These are phyloP conservation scores for Nymphaea thermarum DNA, from an alignment of 164 flowering plant species.

Conservation along the genomic window DNA sequence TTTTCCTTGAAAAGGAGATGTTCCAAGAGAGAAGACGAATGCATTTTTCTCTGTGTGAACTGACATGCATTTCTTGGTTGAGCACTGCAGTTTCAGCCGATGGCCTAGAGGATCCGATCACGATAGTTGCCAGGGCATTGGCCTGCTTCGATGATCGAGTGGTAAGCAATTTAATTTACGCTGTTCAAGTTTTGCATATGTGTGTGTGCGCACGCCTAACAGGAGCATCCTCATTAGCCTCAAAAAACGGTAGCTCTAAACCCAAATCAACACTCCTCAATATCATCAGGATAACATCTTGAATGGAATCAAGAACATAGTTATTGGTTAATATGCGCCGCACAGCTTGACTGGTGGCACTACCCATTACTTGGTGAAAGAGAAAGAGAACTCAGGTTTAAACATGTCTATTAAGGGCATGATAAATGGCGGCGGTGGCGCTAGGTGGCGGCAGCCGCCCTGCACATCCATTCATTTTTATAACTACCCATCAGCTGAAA, in stretches of 20 bases:
- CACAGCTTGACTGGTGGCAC: no score
- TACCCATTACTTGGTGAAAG: no score
- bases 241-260: neutral
- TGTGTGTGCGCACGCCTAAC: neutral
- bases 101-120: conserved; percentile 20
- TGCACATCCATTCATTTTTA: no score
- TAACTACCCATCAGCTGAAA: no score
- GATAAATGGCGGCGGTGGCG: no score
- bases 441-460: no score
- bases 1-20: neutral
- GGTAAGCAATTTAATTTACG: conserved; percentile 19
- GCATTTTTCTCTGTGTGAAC: neutral
- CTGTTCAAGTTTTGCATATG: neutral
- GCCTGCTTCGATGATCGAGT: conserved; percentile 48
- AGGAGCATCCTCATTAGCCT: neutral
- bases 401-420: no score
- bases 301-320: neutral
- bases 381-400: no score
- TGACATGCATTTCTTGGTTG: neutral
- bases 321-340: neutral
- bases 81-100: conserved; percentile 5
- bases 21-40: neutral
- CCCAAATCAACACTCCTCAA: neutral
- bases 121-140: conserved; percentile 46
- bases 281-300: neutral